A percentile compares a stretch with the other conserved stretches of the same genome.
Evolutionary conservation across 768 basidiomycete species (phyloP).

Genomic region (Lentinula detonsa): DNA sequence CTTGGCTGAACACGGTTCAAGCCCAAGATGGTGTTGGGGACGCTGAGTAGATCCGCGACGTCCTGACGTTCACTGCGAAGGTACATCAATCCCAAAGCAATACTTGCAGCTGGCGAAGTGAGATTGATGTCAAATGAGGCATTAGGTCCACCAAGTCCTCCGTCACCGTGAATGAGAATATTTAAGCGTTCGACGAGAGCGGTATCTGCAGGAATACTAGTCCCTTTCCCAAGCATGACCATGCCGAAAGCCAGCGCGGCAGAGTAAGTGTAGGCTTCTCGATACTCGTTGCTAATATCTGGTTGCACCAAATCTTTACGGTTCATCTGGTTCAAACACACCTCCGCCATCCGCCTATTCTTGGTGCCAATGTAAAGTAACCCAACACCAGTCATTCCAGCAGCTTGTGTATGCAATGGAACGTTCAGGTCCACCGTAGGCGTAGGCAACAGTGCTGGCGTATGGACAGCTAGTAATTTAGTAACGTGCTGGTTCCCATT

Average conservation of each 20-base stretch:
- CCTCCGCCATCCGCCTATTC: constrained; percentile 89
- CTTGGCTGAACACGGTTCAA: constrained; percentile 86
- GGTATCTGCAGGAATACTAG: constrained; percentile 71
- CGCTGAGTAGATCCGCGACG: constrained; percentile 76
- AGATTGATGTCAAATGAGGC: constrained; percentile 77
- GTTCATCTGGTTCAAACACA: constrained; percentile 80
- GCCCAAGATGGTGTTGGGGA: constrained; percentile 75
- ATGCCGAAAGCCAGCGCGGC: constrained; percentile 91
- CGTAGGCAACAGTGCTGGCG: constrained; percentile 85
- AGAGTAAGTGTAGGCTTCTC: constrained; percentile 88
- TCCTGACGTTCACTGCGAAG: constrained; percentile 79
- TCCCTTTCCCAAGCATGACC: constrained; percentile 91
- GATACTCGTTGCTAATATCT: constrained; percentile 81
- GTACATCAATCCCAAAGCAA: constrained; percentile 92
- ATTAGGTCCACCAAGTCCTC: constrained; percentile 31
- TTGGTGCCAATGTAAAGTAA: constrained; percentile 85
- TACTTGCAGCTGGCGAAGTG: constrained; percentile 86
- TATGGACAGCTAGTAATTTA: constrained; percentile 87
- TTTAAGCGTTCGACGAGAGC: constrained; percentile 62
- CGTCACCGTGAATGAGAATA: constrained; percentile 72
- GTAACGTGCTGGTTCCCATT: constrained; percentile 84
- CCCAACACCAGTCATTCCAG: constrained; percentile 84
- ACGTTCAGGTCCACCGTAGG: constrained; percentile 87
- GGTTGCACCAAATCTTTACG: constrained; percentile 72
- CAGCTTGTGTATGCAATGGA: constrained; percentile 82